Evolutionary conservation across 192 early-diverging fungal species (phyloP).

Genomic region (Jimgerdemannia lactiflua): DNA sequence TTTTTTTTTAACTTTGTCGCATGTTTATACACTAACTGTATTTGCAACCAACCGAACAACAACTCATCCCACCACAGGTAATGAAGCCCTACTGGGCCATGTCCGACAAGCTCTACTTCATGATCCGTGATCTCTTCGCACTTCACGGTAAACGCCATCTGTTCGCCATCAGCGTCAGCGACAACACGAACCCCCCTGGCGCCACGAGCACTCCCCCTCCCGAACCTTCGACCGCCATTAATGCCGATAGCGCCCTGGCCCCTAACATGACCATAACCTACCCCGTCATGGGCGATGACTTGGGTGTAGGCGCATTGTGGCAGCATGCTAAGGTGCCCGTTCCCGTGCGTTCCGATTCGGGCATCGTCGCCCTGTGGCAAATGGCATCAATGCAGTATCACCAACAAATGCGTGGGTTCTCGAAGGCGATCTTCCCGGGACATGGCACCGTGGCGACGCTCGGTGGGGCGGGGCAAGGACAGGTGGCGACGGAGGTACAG

Average conservation of each 20-base stretch:
- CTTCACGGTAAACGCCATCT: slow-evolving; percentile 24
- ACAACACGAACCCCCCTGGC: too few species aligned
- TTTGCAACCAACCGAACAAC: not conserved
- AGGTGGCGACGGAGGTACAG: too few species aligned
- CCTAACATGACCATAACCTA: too few species aligned
- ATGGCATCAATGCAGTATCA: slow-evolving; percentile 15
- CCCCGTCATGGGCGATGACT: not conserved
- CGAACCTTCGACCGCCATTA: too few species aligned
- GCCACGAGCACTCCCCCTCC: too few species aligned
- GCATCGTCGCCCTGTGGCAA: slow-evolving; percentile 14
- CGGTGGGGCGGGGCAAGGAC: too few species aligned
- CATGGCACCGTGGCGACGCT: not conserved
- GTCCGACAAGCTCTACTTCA: slow-evolving; percentile 50
- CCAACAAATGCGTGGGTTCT: not conserved
- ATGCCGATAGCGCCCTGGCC: too few species aligned
- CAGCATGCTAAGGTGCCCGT: not conserved
- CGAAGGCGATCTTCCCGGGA: not conserved
- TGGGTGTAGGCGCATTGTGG: not conserved
- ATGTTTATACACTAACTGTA: too few species aligned
- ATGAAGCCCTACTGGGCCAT: slow-evolving; percentile 51
- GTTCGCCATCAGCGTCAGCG: not conserved
- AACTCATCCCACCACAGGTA: slow-evolving; percentile 3
- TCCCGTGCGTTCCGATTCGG: slow-evolving; percentile 14
- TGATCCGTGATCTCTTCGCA: slow-evolving; percentile 48
- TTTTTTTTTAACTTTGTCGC: not conserved